phyloP scores from a whole-genome alignment of 75 land plant species.

The Larix kaempferi region DNA sequence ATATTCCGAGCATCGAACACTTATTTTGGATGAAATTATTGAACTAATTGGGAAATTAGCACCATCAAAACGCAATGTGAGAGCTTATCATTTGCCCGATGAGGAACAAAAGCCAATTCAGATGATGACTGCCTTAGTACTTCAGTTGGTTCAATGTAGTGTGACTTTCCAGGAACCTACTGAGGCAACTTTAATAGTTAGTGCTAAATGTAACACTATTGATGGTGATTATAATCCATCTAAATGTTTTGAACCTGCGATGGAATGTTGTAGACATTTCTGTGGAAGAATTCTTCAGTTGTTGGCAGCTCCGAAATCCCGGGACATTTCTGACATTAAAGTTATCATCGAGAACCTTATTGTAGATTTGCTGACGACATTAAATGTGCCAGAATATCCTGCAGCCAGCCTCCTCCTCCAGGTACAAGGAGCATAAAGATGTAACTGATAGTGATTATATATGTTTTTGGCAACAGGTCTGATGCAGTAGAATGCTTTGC shows the following conservation, averaged over 20 bases:
- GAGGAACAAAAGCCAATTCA: slow-evolving; percentile 94
- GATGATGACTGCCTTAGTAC: slow-evolving; percentile 85
- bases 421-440: slow-evolving; percentile 34
- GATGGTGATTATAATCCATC: slow-evolving; percentile 27
- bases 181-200: not conserved
- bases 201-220: slow-evolving; percentile 21
- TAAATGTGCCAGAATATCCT: slow-evolving; percentile 97
- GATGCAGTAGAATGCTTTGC: slow-evolving; percentile 20
- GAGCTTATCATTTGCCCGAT: slow-evolving; percentile 88
- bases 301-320: slow-evolving; percentile 61
- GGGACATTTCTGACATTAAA: slow-evolving; percentile 81
- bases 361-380: slow-evolving; percentile 73
- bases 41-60: slow-evolving; percentile 78
- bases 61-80: slow-evolving; percentile 61
- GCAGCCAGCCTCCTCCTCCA: slow-evolving; percentile 82
- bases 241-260: slow-evolving; percentile 68
- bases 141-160: slow-evolving; percentile 90
- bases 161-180: slow-evolving; percentile 48
- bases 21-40: slow-evolving; percentile 78
- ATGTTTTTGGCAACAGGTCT: not conserved
- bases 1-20: slow-evolving; percentile 72
- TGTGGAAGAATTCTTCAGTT: slow-evolving; percentile 89
- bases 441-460: not conserved
- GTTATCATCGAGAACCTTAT: slow-evolving; percentile 79
- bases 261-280: slow-evolving; percentile 68